Percentiles rank a stretch among this genome's conserved stretches.
These are phyloP conservation scores for Venturia nashicola DNA, from an alignment of 2,329 filamentous ascomycete species.

Conservation along the genomic window DNA sequence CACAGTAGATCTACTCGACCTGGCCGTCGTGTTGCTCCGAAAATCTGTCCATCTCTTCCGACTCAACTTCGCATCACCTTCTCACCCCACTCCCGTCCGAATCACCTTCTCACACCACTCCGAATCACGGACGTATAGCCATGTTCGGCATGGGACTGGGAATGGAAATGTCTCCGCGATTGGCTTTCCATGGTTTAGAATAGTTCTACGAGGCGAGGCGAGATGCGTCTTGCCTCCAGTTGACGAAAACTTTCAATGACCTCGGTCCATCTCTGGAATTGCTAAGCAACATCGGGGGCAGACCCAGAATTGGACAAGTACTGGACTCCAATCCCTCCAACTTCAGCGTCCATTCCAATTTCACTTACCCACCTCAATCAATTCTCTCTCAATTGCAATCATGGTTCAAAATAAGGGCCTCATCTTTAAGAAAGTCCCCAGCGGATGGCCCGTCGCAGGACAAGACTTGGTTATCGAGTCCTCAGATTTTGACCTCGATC, in stretches of 20 bases:
- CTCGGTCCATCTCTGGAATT: not conserved
- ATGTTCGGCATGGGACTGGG: not conserved
- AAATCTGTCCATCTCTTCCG: not conserved
- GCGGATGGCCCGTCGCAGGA: constrained; percentile 53
- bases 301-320: not conserved
- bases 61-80: not conserved
- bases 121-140: not conserved
- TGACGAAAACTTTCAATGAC: not conserved
- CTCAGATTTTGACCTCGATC: constrained; percentile 54
- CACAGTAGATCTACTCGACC: not conserved
- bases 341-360: not conserved
- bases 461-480: constrained; percentile 58
- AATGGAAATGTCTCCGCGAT: not conserved
- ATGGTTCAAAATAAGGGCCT: constrained; percentile 61
- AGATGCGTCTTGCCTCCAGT: not conserved
- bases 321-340: not conserved
- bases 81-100: not conserved
- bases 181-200: not conserved
- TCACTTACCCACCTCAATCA: not conserved
- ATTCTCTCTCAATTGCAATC: constrained; percentile 12
- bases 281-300: not conserved
- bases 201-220: not conserved
- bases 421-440: constrained; percentile 59
- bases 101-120: not conserved
- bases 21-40: not conserved